Percentiles rank a stretch among this genome's conserved stretches.
phyloP scores from a whole-genome alignment of 371 early-diverging fungal species.

The Apophysomyces ossiformis region DNA sequence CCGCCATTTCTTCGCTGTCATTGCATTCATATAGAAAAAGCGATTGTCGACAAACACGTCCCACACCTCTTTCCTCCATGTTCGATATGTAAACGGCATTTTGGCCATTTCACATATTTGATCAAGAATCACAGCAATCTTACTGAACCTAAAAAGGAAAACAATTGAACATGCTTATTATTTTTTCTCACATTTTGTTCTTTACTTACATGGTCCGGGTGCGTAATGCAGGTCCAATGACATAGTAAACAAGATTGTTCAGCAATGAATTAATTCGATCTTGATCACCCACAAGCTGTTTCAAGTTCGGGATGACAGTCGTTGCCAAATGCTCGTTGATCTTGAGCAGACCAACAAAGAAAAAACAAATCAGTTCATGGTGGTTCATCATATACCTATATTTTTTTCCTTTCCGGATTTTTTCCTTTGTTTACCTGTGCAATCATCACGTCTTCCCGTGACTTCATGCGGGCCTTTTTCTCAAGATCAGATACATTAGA shows the following conservation, averaged over 20 bases:
- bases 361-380: slow-evolving; percentile 34
- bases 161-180: neutral
- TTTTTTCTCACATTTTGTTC: neutral
- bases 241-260: slow-evolving; percentile 81
- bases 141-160: slow-evolving; percentile 25
- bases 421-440: slow-evolving; percentile 33
- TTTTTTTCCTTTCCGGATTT: neutral
- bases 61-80: slow-evolving; percentile 85
- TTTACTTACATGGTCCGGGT: slow-evolving; percentile 48
- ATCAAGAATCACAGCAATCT: slow-evolving; percentile 44
- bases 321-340: slow-evolving; percentile 46
- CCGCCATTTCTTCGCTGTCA: slow-evolving; percentile 66
- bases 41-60: slow-evolving; percentile 75
- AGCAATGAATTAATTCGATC: slow-evolving; percentile 70
- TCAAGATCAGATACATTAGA: slow-evolving; percentile 54
- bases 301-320: slow-evolving; percentile 70
- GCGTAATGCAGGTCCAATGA: slow-evolving; percentile 73
- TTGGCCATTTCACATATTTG: slow-evolving; percentile 63
- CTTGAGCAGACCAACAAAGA: neutral
- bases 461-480: slow-evolving; percentile 51
- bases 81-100: slow-evolving; percentile 67
- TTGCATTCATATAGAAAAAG: slow-evolving; percentile 70
- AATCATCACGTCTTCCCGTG: slow-evolving; percentile 56
- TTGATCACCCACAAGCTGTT: slow-evolving; percentile 71
- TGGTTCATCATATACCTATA: slow-evolving; percentile 21